Evolutionary conservation across 371 early-diverging fungal genomes (phyloP), one percentile per base, ranked within the genome.

Genomic region (Saksenaea oblongispora): DNA sequence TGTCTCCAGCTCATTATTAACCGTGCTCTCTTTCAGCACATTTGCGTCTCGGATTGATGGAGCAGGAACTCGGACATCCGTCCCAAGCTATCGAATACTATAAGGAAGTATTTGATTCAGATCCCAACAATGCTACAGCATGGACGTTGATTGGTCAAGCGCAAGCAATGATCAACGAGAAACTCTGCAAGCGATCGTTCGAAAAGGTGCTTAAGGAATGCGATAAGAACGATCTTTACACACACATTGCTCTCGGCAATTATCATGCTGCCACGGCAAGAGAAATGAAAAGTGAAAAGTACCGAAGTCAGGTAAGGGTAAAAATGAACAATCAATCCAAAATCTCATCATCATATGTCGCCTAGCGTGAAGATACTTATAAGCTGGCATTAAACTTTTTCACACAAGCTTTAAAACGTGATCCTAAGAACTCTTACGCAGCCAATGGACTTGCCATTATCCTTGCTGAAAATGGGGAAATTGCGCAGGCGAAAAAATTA

Each of bases 241-340:
- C 95, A 0, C 86, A 95, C 34, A 81, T 90, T 61, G 84, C 89
- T 15, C 84, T 93, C 1, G 97, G 96, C 22, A 94, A 96, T 73
- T 88, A 88, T 54, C 88, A 91, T 63, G 77, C 94, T 36, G 70
- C 79, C 1, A 82, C 87, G 34, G 87, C 86, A 15, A 69, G 85
- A 35, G 85, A 85, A 59, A 62, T 80, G 57, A 86, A 78, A 51
- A 39, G 67, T 7, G 83, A 79, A 17, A 79, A 79, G 34, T 54
- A 61, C 22, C 56, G 60, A 14, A 35, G 39, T 15, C 70, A 69
- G 64, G 74, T 70, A 66, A 72, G 63, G 69, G 65, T 13, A 67
- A 74, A 31, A 59, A 61, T 53, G 42, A 64, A 9, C n/a, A 0
- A 34, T 13, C 7, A 17, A 54, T 5, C 24, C 3, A 26, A 5